Conservation (phyloP, 2,329 filamentous ascomycete genomes). For the Xylariaceae sp. region DNA sequence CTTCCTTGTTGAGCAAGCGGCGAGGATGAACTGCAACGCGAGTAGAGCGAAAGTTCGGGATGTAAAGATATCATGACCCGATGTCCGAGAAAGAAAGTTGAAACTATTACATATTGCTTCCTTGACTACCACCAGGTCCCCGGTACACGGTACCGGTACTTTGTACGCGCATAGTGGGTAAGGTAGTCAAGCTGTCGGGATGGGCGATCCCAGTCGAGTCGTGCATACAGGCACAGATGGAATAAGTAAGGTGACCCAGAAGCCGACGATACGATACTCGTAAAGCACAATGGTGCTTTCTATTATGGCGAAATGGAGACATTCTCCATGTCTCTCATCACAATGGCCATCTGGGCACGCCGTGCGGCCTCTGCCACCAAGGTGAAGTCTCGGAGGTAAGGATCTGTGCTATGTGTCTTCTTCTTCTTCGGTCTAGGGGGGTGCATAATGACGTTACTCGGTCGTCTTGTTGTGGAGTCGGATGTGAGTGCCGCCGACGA, state of each 20-base stretch:
- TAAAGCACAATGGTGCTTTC: neutral
- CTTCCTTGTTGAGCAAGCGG: too few relatives aligned
- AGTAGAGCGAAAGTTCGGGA: neutral
- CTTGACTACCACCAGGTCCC: slow-evolving; percentile 8
- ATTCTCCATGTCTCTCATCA: slow-evolving; percentile 85
- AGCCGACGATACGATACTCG: slow-evolving; percentile 3
- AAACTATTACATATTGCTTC: slow-evolving; percentile 7
- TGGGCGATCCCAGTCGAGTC: slow-evolving; percentile 16
- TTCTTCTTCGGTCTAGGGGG: slow-evolving; percentile 34
- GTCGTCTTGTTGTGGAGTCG: slow-evolving; percentile 25
- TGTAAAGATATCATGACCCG: neutral
- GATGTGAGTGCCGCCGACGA: slow-evolving; percentile 19
- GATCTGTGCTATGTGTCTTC: slow-evolving; percentile 49
- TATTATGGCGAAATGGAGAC: slow-evolving; percentile 59
- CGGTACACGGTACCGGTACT: slow-evolving; percentile 20
- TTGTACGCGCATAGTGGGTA: slow-evolving; percentile 16
- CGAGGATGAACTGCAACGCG: slow-evolving; percentile 8
- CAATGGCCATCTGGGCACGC: slow-evolving; percentile 85
- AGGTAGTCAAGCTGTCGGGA: slow-evolving; percentile 15
- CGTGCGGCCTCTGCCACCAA: slow-evolving; percentile 93
- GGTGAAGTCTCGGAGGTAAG: slow-evolving; percentile 79
- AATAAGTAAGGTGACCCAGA: neutral
- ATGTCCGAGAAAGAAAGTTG: slow-evolving; percentile 14
- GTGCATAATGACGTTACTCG: slow-evolving; percentile 32
- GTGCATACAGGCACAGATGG: slow-evolving; percentile 14